These are phyloP conservation scores for Pterocarpus macrocarpus DNA, from an alignment of 306 rosid genomes.

Conservation along the genomic window DNA sequence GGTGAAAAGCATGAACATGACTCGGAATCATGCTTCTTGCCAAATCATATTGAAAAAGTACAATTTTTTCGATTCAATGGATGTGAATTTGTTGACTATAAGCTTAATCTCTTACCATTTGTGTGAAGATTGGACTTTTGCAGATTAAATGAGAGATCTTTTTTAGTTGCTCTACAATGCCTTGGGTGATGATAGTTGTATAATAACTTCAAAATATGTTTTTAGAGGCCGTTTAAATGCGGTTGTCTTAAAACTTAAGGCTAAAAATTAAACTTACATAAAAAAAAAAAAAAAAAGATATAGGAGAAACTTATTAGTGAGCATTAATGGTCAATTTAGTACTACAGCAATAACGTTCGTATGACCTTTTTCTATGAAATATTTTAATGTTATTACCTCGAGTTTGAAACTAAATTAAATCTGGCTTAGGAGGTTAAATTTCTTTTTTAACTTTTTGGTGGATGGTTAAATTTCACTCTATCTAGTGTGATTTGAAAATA, in stretches of 20 bases:
- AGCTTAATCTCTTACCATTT: constrained; percentile 5
- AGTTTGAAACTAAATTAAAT: background rate
- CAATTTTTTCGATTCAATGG: constrained; percentile 28
- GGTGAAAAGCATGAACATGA: constrained; percentile 51
- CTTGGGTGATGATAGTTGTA: background rate
- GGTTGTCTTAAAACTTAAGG: background rate
- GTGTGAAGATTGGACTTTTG: background rate
- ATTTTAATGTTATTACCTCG: background rate
- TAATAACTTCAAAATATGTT: background rate
- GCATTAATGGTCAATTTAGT: constrained; percentile 32
- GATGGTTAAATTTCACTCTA: background rate
- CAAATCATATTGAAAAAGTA: constrained; percentile 38
- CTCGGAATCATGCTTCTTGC: constrained; percentile 55
- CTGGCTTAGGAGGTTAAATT: background rate
- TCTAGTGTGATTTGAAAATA: background rate
- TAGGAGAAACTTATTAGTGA: background rate
- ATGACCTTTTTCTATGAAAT: background rate
- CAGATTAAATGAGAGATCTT: background rate
- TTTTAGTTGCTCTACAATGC: background rate
- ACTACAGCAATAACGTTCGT: background rate
- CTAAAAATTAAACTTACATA: background rate
- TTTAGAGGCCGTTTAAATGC: constrained; percentile 27
- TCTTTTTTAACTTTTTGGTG: too few species aligned
- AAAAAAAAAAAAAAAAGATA: background rate
- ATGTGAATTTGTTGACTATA: constrained; percentile 22